Conservation (phyloP, 1,284 basidiomycete genomes). For the Melampsora americana region DNA sequence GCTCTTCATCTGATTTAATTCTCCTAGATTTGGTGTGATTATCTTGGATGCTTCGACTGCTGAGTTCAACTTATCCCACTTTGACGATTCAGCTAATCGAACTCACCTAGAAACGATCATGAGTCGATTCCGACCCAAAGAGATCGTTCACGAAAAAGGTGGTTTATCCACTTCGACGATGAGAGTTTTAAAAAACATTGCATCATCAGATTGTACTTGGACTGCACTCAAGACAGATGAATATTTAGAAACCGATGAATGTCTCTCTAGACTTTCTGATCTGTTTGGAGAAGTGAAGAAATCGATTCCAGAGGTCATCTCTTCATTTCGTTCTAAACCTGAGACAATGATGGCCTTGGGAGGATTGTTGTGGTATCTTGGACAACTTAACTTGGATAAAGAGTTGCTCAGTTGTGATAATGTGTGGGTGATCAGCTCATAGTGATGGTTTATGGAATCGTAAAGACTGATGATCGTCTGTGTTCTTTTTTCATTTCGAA, state of each 20-base stretch:
- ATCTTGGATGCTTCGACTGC: conserved; percentile 95
- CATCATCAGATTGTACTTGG: conserved; percentile 66
- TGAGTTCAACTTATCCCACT: conserved; percentile 85
- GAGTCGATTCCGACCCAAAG: conserved; percentile 87
- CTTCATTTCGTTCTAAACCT: conserved; percentile 65
- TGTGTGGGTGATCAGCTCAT: neutral
- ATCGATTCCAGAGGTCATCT: conserved; percentile 70
- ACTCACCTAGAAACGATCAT: conserved; percentile 91
- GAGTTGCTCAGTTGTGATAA: conserved; percentile 64
- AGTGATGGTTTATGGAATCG: conserved; percentile 57
- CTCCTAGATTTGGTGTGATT: conserved; percentile 82
- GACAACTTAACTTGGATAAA: conserved; percentile 86
- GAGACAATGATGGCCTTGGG: conserved; percentile 78
- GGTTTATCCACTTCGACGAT: conserved; percentile 49
- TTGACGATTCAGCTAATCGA: conserved; percentile 86
- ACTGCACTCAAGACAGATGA: conserved; percentile 74
- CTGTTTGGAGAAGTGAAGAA: conserved; percentile 58
- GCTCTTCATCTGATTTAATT: conserved; percentile 48
- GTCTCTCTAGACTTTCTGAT: conserved; percentile 66
- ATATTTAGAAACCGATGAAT: conserved; percentile 71
- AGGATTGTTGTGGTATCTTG: conserved; percentile 84
- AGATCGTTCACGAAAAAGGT: conserved; percentile 87
- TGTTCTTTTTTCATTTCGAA: neutral
- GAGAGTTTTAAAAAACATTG: conserved; percentile 50
- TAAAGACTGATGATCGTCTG: conserved; percentile 70